Evolutionary conservation across 257 asterid genomes (phyloP).

Genomic region (Striga asiatica): DNA sequence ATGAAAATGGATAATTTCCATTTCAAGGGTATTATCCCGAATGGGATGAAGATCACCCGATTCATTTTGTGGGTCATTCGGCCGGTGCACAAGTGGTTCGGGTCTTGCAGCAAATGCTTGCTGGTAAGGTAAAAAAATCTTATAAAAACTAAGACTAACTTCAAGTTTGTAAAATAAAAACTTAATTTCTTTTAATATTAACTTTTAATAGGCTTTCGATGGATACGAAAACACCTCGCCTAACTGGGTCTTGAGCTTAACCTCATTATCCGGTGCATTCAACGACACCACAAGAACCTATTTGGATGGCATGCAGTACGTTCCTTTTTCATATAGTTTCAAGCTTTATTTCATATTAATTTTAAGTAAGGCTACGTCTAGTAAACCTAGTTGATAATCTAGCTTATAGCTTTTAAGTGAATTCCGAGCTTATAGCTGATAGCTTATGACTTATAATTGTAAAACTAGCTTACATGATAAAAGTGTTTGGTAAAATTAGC

Average conservation of each 20-base stretch:
- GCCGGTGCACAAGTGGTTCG: slow-evolving; percentile 95
- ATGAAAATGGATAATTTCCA: slow-evolving; percentile 7
- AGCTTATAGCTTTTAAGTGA: too few relatives aligned
- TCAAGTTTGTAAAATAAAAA: neutral
- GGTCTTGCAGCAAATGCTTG: slow-evolving; percentile 97
- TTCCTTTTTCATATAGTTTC: neutral
- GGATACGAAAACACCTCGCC: slow-evolving; percentile 70
- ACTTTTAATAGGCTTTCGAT: slow-evolving; percentile 62
- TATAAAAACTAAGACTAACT: neutral
- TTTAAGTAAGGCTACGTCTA: neutral
- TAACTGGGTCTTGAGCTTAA: slow-evolving; percentile 79
- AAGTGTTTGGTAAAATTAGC: too few relatives aligned
- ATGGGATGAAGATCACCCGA: slow-evolving; percentile 92
- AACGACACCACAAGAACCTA: slow-evolving; percentile 92
- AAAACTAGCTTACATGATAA: too few relatives aligned
- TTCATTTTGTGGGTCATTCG: slow-evolving; percentile 94
- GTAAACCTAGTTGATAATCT: too few relatives aligned
- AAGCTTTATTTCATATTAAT: neutral
- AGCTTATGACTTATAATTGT: too few relatives aligned
- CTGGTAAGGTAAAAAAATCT: slow-evolving; percentile 48
- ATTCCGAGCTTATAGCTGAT: too few relatives aligned
- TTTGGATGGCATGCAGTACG: slow-evolving; percentile 92
- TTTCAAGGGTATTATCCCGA: slow-evolving; percentile 77
- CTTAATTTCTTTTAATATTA: neutral
- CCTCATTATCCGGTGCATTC: slow-evolving; percentile 92